Evolutionary conservation across 345 rosid genomes (phyloP).

Genomic region (Kernera saxatilis): DNA sequence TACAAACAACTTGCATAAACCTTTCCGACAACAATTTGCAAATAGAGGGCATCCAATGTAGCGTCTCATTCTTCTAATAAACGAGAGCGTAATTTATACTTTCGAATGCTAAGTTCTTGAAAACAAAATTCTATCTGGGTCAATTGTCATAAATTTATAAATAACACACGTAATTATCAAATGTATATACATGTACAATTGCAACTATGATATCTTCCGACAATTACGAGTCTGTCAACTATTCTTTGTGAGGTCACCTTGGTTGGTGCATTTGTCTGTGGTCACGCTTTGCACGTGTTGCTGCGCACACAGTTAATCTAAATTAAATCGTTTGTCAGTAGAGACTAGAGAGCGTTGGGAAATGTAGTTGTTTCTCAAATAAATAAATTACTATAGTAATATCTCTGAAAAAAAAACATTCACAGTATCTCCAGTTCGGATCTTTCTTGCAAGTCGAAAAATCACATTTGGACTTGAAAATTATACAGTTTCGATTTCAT

Average conservation of each 20-base stretch:
- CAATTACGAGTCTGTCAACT: background rate
- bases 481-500: background rate
- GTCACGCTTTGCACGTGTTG: conserved; percentile 13
- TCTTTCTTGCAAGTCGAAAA: background rate
- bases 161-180: background rate
- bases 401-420: background rate
- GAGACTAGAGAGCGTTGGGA: conserved; percentile 2
- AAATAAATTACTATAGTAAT: background rate
- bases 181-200: background rate
- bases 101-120: background rate
- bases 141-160: background rate
- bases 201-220: background rate
- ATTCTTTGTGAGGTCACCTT: background rate
- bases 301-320: background rate
- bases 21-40: background rate
- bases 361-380: background rate
- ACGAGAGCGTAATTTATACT: background rate
- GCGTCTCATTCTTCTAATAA: background rate
- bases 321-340: background rate
- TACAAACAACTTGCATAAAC: conserved; percentile 2
- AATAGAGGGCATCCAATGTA: conserved; percentile 13
- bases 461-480: background rate
- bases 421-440: background rate
- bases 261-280: background rate
- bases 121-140: background rate